Evolutionary conservation across 352 stramenopile species (phyloP), one percentile per base, ranked within the genome.

Genomic region (Phytophthora macrochlamydospora): DNA sequence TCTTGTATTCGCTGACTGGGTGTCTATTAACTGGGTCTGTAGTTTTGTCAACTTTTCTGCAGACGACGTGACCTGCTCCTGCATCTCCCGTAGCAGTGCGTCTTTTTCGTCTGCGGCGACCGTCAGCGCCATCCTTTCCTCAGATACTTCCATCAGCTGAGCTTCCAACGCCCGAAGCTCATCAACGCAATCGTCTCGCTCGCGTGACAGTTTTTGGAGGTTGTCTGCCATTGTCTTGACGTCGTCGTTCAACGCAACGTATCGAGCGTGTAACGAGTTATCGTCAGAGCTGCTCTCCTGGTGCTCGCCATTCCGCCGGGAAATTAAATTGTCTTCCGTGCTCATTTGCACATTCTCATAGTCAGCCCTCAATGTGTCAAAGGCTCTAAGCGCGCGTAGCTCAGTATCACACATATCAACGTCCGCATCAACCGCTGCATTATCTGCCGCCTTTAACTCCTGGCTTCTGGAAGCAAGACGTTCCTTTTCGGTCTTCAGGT

Each of bases 141-240:
- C 51, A 3, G 78, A 85, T 49, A 82, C 65, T 62, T 81, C 59
- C 76, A 86, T 86, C 51, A 88, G 49, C 51, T 86, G 75, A 7
- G 59, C 54, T 60, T 85, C 76, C 7, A 88, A 56, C 31, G 74
- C 70, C n/a, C 62, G 68, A 46, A 85, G 75, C 40, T 85, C 76
- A 14, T 88, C 79, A 13, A 79, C 18, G 28, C 78, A 69, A 8
- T 85, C 69, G 43, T 79, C 55, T 31, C 67, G 78, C 51, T 87
- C 60, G 53, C 55, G 63, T 8, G 51, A 67, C 28, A 74, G 56
- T 3, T 59, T 76, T 28, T 87, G 71, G 9, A 87, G 43, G 24
- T 71, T 62, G 24, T 62, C 31, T 2, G 24, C 35, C 4, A 87
- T 30, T 13, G 31, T 46, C 32, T 73, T 45, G 13, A 63, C 75